Percentiles rank a stretch among this genome's conserved stretches.
phyloP scores from a whole-genome alignment of 768 basidiomycete species.

The Lactifluus subvellereus region DNA sequence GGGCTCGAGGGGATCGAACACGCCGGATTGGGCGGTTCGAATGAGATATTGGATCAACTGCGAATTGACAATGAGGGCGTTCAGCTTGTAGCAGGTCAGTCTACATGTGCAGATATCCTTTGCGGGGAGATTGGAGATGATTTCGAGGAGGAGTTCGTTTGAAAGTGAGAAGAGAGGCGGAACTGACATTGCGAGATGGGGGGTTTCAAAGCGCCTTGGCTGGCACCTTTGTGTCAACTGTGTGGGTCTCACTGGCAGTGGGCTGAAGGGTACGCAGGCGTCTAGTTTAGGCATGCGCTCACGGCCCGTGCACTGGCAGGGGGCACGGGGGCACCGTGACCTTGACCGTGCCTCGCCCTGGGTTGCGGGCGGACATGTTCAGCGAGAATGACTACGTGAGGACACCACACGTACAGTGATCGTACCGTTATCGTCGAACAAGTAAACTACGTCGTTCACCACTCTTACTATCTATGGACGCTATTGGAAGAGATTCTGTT shows the following conservation, averaged over 20 bases:
- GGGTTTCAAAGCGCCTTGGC: background rate
- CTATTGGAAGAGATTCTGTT: too few relatives aligned
- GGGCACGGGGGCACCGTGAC: too few relatives aligned
- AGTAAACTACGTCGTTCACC: too few relatives aligned
- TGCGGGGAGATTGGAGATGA: conserved; percentile 1
- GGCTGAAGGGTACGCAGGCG: background rate
- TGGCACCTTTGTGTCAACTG: too few relatives aligned
- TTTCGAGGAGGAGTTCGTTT: conserved; percentile 13
- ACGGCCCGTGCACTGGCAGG: background rate
- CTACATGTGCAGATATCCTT: conserved; percentile 1
- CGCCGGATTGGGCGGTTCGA: conserved; percentile 14
- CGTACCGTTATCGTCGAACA: too few relatives aligned
- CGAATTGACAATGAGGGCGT: background rate
- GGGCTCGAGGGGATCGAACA: conserved; percentile 10
- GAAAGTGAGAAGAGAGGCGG: conserved; percentile 9
- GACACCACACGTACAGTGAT: too few relatives aligned
- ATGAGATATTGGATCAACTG: conserved; percentile 6
- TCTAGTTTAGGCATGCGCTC: background rate
- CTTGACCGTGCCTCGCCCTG: too few relatives aligned
- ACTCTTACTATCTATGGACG: too few relatives aligned
- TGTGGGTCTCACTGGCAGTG: background rate
- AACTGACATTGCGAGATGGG: background rate
- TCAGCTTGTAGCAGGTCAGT: background rate
- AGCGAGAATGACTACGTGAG: too few relatives aligned
- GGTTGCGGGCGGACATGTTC: too few relatives aligned